Evolutionary conservation across 1,284 basidiomycete genomes (phyloP), one percentile per base, ranked within the genome.

Genomic region (Trichosporon asahii): DNA sequence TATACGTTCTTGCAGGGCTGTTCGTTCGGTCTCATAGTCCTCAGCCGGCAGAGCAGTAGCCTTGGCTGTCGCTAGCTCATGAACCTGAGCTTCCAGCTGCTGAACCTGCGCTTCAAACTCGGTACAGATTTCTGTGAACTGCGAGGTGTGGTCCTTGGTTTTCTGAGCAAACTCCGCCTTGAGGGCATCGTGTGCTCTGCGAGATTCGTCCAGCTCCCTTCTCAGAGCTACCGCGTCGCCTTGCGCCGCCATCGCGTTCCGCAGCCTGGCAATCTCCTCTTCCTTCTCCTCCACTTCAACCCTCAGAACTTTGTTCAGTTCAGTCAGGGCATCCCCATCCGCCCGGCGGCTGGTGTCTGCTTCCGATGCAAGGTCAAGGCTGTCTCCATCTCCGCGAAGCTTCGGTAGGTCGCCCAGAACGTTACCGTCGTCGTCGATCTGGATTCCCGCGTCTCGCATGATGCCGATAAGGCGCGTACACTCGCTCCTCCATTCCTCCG

Each of bases 401-500:
- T 35, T 23, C 2, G 46, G 25, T 8, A 66, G 53, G 2, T 70
- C 61, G 5, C 46, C 70, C 1, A 67, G 7, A 15, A 70, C 49
- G 6, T 61, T 33, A 0, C 66, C 67, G 0, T 68, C 67, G 33
- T 79, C 76, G 49, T 79, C 78, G 12, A 79, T 66, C 18, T 79
- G 76, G 4, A 82, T 72, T 0, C 78, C 79, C 11, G 73, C 74
- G 0, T 78, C 78, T 3, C 72, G 65, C 18, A 83, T 66, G 6
- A 78, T 44, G 2, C 65, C 72, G 21, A 71, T 67, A n/a, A 80
- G 67, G 9, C 77, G 65, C 0, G 74, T 71, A 4, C 77, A 78
- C 49, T 82, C 77, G 35, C 77, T 73, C 25, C 76, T 73, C 81
- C 81, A 83, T 2, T 75, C 77, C 70, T 79, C 78, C 3, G 77